These are phyloP conservation scores for Phytophthora kernoviae DNA, from an alignment of 352 stramenopile species.

Conservation along the genomic window DNA sequence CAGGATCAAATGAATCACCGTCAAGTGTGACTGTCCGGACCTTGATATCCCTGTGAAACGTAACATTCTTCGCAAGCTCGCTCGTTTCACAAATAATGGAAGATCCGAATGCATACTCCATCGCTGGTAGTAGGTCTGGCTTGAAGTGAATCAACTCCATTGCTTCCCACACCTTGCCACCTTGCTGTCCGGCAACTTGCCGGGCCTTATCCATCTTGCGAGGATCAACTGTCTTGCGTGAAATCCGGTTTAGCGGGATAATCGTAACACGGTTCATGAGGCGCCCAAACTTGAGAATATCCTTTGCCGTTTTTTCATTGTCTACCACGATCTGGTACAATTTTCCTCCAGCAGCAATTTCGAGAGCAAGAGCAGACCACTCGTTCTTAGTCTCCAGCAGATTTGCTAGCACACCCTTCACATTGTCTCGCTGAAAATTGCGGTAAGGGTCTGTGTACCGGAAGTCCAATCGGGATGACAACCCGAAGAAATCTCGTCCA, in stretches of 20 bases:
- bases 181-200: conserved; percentile 87
- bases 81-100: conserved; percentile 98
- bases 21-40: conserved; percentile 97
- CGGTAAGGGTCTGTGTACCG: conserved; percentile 95
- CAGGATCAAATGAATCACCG: conserved; percentile 98
- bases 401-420: conserved; percentile 98
- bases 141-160: conserved; percentile 98
- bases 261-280: conserved; percentile 97
- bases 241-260: conserved; percentile 98
- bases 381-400: conserved; percentile 95
- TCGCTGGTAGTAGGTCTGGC: conserved; percentile 93
- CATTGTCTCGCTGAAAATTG: conserved; percentile 95
- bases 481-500: conserved; percentile 92
- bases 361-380: conserved; percentile 94
- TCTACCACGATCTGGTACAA: conserved; percentile 99
- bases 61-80: conserved; percentile 89
- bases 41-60: conserved; percentile 93
- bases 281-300: conserved; percentile 97
- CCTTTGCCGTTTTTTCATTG: conserved; percentile 97
- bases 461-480: conserved; percentile 97
- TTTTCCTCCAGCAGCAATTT: conserved; percentile 98
- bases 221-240: conserved; percentile 70
- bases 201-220: conserved; percentile 83
- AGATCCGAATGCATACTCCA: conserved; percentile 99
- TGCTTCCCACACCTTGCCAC: conserved; percentile 91